These are phyloP conservation scores for Diutina pseudorugosa DNA, from an alignment of 1,139 yeast species.

Conservation along the genomic window DNA sequence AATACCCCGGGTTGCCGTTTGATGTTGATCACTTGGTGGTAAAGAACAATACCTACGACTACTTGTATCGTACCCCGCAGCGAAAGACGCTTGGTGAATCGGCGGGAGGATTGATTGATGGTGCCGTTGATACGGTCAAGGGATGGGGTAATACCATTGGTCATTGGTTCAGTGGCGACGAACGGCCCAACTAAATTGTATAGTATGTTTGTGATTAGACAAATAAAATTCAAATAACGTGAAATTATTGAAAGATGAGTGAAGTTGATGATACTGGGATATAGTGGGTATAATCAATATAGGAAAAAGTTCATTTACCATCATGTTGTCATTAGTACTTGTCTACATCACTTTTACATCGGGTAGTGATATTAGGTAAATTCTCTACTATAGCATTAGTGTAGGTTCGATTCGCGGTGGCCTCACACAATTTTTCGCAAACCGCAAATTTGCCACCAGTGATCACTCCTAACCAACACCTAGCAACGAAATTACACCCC, in stretches of 20 bases:
- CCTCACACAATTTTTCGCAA: not conserved
- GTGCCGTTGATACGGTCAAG: not conserved
- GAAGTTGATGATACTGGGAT: no score
- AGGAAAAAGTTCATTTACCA: no score
- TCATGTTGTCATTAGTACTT: no score
- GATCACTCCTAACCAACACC: not conserved
- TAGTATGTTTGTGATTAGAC: not conserved
- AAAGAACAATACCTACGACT: conserved; percentile 41
- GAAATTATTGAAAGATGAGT: no score
- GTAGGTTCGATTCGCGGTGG: not conserved
- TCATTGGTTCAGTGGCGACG: not conserved
- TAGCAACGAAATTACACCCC: not conserved
- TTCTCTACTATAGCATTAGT: no score
- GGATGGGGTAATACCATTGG: not conserved
- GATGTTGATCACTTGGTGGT: conserved; percentile 32
- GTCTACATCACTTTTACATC: no score
- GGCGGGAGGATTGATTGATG: not conserved
- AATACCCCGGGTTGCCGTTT: conserved; percentile 49
- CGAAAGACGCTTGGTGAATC: conserved; percentile 6
- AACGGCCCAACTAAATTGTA: not conserved
- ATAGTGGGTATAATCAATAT: no score
- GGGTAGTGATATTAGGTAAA: no score
- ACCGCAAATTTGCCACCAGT: not conserved
- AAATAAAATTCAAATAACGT: not conserved
- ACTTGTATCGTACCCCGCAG: conserved; percentile 21